Conservation (phyloP, 2,329 filamentous ascomycete genomes). For the Esteya vermicola region DNA sequence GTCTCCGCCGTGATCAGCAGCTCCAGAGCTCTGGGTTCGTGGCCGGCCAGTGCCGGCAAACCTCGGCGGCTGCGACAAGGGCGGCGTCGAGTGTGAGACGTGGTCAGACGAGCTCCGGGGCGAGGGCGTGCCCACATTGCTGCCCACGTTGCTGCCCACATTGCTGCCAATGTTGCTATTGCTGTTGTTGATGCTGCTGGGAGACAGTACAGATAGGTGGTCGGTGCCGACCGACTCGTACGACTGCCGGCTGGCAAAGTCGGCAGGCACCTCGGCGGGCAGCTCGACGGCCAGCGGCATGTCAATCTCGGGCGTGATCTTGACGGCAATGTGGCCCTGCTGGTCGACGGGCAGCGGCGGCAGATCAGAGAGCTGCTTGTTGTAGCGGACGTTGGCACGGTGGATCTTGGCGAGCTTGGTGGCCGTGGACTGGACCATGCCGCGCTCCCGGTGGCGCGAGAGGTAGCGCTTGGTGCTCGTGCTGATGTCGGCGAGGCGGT, state of each 20-base stretch:
- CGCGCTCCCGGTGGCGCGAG: conserved; percentile 55
- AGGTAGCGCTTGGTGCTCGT: conserved; percentile 82
- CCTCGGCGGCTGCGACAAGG: neutral
- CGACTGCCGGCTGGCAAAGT: conserved; percentile 24
- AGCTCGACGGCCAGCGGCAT: conserved; percentile 41
- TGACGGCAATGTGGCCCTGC: too few species aligned
- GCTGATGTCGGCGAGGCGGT: conserved; percentile 84
- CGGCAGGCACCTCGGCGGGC: conserved; percentile 37
- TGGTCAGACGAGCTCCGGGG: conserved; percentile 37
- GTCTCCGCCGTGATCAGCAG: conserved; percentile 29
- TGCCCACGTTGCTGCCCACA: too few species aligned
- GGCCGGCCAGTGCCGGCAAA: neutral
- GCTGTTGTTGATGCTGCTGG: neutral
- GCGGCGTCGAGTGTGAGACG: conserved; percentile 12
- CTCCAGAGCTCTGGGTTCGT: conserved; percentile 4
- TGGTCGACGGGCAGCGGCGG: conserved; percentile 20
- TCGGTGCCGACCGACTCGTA: conserved; percentile 40
- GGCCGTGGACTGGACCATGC: conserved; percentile 62
- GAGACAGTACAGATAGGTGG: conserved; percentile 23
- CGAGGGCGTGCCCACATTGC: conserved; percentile 22
- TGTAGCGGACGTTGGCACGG: conserved; percentile 51
- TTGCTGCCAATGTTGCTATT: too few species aligned
- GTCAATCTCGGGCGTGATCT: conserved; percentile 19
- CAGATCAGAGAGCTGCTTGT: conserved; percentile 8
- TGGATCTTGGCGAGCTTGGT: conserved; percentile 74